These are phyloP conservation scores for Xanthoconium purpureum DNA, from an alignment of 768 basidiomycete species.

Conservation along the genomic window DNA sequence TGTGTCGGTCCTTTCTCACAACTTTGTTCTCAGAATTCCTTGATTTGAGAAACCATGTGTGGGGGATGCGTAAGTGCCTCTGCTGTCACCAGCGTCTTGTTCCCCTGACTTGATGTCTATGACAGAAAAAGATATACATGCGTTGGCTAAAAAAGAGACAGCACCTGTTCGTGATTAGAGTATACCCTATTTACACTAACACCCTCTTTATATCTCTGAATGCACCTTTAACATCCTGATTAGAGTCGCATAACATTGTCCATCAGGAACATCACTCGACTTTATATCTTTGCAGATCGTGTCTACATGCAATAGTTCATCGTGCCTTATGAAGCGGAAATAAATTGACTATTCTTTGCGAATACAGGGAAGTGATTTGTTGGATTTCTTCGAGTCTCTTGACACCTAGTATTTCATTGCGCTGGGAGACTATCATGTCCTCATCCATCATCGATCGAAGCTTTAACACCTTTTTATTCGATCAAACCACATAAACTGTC, in stretches of 20 bases:
- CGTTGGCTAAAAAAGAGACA: conserved; percentile 64
- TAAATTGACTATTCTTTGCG: no score
- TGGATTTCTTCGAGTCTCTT: no score
- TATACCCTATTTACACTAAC: conserved; percentile 11
- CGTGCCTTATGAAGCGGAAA: no score
- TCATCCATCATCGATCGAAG: not conserved
- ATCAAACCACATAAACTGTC: not conserved
- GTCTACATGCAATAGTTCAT: no score
- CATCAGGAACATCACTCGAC: not conserved
- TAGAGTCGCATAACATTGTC: not conserved
- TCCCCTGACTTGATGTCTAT: not conserved
- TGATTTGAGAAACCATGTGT: conserved; percentile 76
- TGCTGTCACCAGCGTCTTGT: not conserved
- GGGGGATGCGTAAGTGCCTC: conserved; percentile 76
- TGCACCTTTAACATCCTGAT: not conserved
- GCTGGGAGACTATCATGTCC: not conserved
- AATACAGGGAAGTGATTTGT: no score
- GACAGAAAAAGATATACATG: conserved; percentile 77
- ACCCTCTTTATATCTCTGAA: not conserved
- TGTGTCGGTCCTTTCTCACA: not conserved
- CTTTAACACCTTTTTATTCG: no score
- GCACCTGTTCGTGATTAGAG: conserved; percentile 55
- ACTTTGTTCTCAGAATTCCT: conserved; percentile 57
- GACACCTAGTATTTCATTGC: not conserved
- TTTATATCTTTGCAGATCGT: no score